phyloP scores from a whole-genome alignment of 2,329 filamentous ascomycete genomes.

The Fusarium hainanense region DNA sequence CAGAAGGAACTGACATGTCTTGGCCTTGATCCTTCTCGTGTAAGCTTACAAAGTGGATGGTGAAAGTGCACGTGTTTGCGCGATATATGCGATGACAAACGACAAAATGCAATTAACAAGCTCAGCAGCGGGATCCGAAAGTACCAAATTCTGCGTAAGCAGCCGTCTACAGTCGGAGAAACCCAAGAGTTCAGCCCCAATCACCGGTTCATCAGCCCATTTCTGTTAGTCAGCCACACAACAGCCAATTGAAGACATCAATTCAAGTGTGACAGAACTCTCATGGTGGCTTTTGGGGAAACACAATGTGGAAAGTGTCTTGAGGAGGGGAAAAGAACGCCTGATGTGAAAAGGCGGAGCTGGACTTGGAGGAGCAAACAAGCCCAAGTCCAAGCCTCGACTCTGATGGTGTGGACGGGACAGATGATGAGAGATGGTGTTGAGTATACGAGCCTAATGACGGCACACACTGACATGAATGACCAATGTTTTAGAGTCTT shows the following conservation, averaged over 20 bases:
- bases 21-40: conserved; percentile 24
- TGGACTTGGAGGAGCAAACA: background rate
- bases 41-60: background rate
- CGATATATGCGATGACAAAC: background rate
- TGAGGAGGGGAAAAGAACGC: background rate
- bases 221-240: background rate
- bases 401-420: background rate
- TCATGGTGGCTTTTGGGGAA: background rate
- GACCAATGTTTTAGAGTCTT: background rate
- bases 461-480: background rate
- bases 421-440: background rate
- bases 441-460: background rate
- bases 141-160: background rate
- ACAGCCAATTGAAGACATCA: background rate
- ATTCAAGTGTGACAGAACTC: background rate
- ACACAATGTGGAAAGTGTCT: background rate
- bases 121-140: background rate
- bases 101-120: background rate
- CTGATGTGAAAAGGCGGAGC: background rate
- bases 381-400: background rate
- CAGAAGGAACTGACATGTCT: background rate
- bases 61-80: background rate
- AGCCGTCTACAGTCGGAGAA: background rate
- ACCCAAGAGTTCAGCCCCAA: background rate
- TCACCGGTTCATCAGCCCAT: background rate